These are phyloP conservation scores for Paramecium tetraurelia DNA, from an alignment of 73 alveolate species.

Conservation along the genomic window DNA sequence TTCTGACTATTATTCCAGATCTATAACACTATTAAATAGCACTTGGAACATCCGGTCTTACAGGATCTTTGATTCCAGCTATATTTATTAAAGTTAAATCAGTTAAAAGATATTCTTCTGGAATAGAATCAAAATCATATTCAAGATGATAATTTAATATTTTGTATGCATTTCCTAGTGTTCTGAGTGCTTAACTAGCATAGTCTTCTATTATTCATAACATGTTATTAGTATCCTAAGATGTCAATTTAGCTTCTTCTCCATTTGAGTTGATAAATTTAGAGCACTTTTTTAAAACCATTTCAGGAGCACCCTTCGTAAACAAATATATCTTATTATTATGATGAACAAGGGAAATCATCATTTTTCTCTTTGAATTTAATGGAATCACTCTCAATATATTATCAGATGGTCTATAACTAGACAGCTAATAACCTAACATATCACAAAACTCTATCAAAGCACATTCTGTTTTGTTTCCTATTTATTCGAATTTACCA, in stretches of 20 bases:
- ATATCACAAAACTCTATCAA: constrained; percentile 66
- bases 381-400: constrained; percentile 75
- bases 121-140: constrained; percentile 17
- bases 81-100: constrained; percentile 78
- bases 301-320: constrained; percentile 94
- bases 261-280: constrained; percentile 62
- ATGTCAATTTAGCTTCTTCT: constrained; percentile 49
- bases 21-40: constrained; percentile 80
- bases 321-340: constrained; percentile 70
- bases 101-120: constrained; percentile 14
- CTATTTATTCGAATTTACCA: constrained; percentile 67
- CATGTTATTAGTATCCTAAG: constrained; percentile 47
- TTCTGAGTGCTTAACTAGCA: constrained; percentile 70
- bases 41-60: constrained; percentile 83
- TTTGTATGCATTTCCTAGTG: constrained; percentile 68
- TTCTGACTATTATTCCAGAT: constrained; percentile 87
- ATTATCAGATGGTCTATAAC: constrained; percentile 48
- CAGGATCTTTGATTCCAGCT: constrained; percentile 86
- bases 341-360: constrained; percentile 84
- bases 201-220: constrained; percentile 66
- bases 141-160: constrained; percentile 26
- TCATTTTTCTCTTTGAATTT: constrained; percentile 85
- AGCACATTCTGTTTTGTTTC: constrained; percentile 86
- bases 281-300: constrained; percentile 73
- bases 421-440: constrained; percentile 58